phyloP scores from a whole-genome alignment of 441 rosid species.

The Syzygium malaccense region DNA sequence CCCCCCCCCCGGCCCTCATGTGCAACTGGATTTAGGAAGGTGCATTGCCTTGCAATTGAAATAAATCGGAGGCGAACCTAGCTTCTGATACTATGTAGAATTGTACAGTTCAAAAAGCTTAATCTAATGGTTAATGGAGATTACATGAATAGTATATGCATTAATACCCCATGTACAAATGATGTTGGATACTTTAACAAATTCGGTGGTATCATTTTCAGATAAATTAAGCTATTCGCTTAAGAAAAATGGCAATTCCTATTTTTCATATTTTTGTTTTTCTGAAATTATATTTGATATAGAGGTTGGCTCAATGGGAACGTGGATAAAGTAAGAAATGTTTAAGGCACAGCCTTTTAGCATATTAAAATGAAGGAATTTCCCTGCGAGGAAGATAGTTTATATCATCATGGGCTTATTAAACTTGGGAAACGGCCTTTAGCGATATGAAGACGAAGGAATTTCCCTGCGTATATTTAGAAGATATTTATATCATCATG shows the following conservation, averaged over 20 bases:
- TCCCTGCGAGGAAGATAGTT: background rate
- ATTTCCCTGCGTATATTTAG: background rate
- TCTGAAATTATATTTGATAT: background rate
- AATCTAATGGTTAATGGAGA: background rate
- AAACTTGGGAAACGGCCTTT: background rate
- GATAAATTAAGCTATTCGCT: background rate
- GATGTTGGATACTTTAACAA: background rate
- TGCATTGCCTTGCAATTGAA: background rate
- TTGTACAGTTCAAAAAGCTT: background rate
- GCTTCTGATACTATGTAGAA: background rate
- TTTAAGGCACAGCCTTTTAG: background rate
- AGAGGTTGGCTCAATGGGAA: background rate
- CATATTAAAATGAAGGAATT: background rate
- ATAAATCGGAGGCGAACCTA: background rate
- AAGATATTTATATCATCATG: background rate
- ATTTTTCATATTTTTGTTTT: background rate
- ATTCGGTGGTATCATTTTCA: background rate
- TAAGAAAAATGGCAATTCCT: background rate
- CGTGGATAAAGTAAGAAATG: background rate
- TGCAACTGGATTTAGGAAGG: background rate
- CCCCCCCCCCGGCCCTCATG: no score
- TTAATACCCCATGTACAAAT: background rate
- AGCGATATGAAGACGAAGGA: background rate
- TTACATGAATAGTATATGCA: background rate
- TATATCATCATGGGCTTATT: background rate